These are phyloP conservation scores for Trichoderma sp. DNA, from an alignment of 2,329 filamentous ascomycete genomes.

Conservation along the genomic window DNA sequence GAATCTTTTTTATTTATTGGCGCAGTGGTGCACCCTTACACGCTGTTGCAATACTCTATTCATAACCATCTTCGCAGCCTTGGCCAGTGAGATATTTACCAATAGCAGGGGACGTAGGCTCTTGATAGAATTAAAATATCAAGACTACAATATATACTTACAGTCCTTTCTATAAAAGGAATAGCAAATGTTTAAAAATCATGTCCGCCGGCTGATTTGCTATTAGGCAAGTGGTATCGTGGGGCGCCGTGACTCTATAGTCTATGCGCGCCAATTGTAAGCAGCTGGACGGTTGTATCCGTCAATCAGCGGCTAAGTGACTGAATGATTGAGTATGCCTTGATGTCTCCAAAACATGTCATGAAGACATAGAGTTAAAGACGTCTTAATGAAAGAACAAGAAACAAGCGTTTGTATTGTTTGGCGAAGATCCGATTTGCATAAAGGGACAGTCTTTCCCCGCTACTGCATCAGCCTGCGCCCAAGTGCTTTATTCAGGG, in stretches of 20 bases:
- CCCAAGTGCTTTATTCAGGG: background rate
- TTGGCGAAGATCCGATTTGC: background rate
- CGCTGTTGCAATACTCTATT: background rate
- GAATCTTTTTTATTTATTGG: too few species aligned
- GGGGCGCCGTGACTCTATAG: background rate
- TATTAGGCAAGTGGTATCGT: background rate
- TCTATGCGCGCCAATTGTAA: background rate
- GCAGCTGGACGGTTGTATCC: background rate
- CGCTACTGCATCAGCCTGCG: background rate
- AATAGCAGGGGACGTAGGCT: background rate
- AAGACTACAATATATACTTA: background rate
- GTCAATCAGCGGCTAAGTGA: background rate
- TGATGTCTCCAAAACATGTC: background rate
- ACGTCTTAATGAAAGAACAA: background rate
- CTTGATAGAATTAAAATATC: background rate
- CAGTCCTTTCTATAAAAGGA: background rate
- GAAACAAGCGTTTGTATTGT: background rate
- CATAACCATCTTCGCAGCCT: background rate
- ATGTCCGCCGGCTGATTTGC: background rate
- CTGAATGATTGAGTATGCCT: background rate
- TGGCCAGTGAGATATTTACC: background rate
- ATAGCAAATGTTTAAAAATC: background rate
- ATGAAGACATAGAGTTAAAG: background rate
- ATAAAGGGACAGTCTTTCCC: background rate
- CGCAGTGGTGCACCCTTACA: too few species aligned